Conservation (phyloP, 352 stramenopile species). For the Globisporangium camurandrum region DNA sequence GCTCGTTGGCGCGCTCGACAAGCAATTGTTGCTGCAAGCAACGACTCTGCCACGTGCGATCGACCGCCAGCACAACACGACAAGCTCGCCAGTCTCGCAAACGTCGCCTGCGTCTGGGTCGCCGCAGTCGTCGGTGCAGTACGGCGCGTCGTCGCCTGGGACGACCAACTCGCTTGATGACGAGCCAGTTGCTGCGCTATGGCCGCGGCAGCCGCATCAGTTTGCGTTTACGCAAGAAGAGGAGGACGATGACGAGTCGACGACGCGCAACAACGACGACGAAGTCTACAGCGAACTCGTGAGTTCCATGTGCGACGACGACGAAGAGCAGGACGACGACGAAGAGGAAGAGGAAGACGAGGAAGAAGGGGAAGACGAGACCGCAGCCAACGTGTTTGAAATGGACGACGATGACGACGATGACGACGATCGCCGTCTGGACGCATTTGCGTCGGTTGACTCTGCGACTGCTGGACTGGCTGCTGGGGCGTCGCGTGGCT, state of each 20-base stretch:
- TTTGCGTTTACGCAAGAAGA: conserved; percentile 84
- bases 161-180: conserved; percentile 60
- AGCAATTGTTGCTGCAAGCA: conserved; percentile 50
- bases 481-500: neutral
- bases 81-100: conserved; percentile 25
- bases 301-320: conserved; percentile 50
- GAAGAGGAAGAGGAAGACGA: conserved; percentile 28
- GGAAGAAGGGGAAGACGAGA: conserved; percentile 7
- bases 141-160: conserved; percentile 59
- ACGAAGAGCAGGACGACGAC: conserved; percentile 46
- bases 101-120: too few species aligned
- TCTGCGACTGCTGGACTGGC: conserved; percentile 5
- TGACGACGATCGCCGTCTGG: conserved; percentile 10
- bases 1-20: conserved; percentile 38
- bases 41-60: conserved; percentile 51
- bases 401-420: conserved; percentile 34
- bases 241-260: conserved; percentile 73
- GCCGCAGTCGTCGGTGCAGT: conserved; percentile 55
- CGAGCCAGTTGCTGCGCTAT: conserved; percentile 65
- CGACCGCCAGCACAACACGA: neutral
- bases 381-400: conserved; percentile 44
- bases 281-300: conserved; percentile 81
- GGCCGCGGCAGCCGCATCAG: conserved; percentile 72
- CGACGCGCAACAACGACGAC: conserved; percentile 40
- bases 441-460: conserved; percentile 2